These are phyloP conservation scores for Capniomyces stellatus DNA, from an alignment of 371 early-diverging fungal species.

Conservation along the genomic window DNA sequence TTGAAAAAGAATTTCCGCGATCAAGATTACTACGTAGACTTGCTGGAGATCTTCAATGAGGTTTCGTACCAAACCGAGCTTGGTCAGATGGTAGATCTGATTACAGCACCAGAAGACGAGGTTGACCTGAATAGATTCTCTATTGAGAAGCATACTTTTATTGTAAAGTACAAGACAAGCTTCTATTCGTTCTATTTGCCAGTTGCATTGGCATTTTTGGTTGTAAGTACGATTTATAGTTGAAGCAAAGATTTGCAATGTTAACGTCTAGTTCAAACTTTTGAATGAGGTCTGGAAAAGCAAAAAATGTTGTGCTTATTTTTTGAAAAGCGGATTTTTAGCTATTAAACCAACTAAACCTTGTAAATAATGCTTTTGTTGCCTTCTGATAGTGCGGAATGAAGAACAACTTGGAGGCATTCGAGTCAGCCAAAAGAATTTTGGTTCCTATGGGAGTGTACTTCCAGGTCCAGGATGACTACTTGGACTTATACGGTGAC, in stretches of 20 bases:
- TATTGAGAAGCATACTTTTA: slow-evolving; percentile 76
- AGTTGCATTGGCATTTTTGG: slow-evolving; percentile 79
- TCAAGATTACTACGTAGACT: slow-evolving; percentile 63
- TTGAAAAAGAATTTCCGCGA: slow-evolving; percentile 79
- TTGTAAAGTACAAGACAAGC: slow-evolving; percentile 95
- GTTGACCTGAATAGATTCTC: slow-evolving; percentile 80
- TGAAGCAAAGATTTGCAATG: too few relatives aligned
- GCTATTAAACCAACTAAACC: too few relatives aligned
- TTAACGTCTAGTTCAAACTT: too few relatives aligned
- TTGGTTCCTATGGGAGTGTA: slow-evolving; percentile 88
- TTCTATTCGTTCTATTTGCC: slow-evolving; percentile 98
- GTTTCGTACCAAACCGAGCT: slow-evolving; percentile 90
- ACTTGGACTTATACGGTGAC: slow-evolving; percentile 79
- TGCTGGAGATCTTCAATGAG: slow-evolving; percentile 87
- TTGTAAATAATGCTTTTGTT: too few relatives aligned
- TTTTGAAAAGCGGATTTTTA: too few relatives aligned
- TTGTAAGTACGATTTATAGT: too few relatives aligned
- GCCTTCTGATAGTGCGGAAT: too few relatives aligned
- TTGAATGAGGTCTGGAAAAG: too few relatives aligned
- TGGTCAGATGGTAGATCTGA: slow-evolving; percentile 90
- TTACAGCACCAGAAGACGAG: slow-evolving; percentile 87
- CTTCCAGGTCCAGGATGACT: slow-evolving; percentile 96
- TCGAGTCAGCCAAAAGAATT: slow-evolving; percentile 60
- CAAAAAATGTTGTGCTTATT: too few relatives aligned
- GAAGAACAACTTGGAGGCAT: too few relatives aligned